A percentile compares a stretch with the other conserved stretches of the same genome.
These are phyloP conservation scores for Dittrichia graveolens DNA, from an alignment of 129 eudicot species.

Conservation along the genomic window DNA sequence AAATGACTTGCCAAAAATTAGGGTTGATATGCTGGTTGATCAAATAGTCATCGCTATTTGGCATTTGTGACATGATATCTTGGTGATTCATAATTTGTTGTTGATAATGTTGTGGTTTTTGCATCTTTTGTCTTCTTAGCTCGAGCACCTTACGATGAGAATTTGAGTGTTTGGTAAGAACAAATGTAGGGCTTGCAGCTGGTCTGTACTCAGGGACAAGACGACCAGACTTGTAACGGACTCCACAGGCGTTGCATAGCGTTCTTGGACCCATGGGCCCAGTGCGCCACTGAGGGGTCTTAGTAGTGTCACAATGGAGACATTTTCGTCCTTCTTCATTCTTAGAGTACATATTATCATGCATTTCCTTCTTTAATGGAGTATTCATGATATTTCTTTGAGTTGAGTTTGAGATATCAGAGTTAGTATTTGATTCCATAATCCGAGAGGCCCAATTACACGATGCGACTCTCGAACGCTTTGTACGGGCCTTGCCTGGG, in stretches of 20 bases:
- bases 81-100: slow-evolving; percentile 44
- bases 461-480: slow-evolving; percentile 76
- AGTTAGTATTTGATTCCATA: slow-evolving; percentile 33
- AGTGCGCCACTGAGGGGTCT: slow-evolving; percentile 92
- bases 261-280: slow-evolving; percentile 90
- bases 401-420: background rate
- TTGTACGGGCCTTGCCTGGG: slow-evolving; percentile 90
- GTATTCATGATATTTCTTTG: slow-evolving; percentile 17
- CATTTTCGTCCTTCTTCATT: slow-evolving; percentile 60
- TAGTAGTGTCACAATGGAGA: slow-evolving; percentile 76
- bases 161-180: slow-evolving; percentile 77
- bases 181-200: slow-evolving; percentile 84
- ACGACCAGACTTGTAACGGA: slow-evolving; percentile 81
- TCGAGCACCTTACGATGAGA: slow-evolving; percentile 86
- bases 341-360: background rate
- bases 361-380: slow-evolving; percentile 31
- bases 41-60: slow-evolving; percentile 55
- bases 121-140: slow-evolving; percentile 62
- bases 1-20: slow-evolving; percentile 49
- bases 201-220: slow-evolving; percentile 88
- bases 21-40: slow-evolving; percentile 61
- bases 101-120: slow-evolving; percentile 29
- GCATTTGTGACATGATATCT: slow-evolving; percentile 45
- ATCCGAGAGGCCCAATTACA: slow-evolving; percentile 65
- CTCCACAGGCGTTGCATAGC: slow-evolving; percentile 85